phyloP scores from a whole-genome alignment of 2,329 filamentous ascomycete species.

The Penicillium sp. region DNA sequence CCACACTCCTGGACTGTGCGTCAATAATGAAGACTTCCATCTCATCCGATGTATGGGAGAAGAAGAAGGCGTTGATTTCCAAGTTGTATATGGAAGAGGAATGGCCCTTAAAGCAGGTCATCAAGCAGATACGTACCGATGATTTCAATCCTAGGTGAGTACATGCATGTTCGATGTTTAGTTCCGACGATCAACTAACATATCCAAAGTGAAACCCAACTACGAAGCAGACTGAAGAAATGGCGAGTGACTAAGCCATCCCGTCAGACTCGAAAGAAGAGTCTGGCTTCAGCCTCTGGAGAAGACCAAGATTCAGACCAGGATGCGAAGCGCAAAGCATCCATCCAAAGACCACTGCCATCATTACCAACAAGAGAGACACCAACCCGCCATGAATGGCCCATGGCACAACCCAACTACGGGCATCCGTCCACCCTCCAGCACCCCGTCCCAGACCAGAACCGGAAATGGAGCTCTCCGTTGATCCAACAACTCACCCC shows the following conservation, averaged over 20 bases:
- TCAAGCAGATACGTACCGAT: slow-evolving; percentile 43
- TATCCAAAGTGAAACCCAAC: slow-evolving; percentile 42
- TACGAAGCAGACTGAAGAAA: slow-evolving; percentile 46
- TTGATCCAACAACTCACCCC: slow-evolving; percentile 24
- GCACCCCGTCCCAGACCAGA: slow-evolving; percentile 4
- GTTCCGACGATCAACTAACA: background rate
- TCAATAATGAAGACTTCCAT: slow-evolving; percentile 43
- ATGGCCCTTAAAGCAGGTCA: slow-evolving; percentile 47
- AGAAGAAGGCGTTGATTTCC: slow-evolving; percentile 42
- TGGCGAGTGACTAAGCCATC: slow-evolving; percentile 48
- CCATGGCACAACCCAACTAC: slow-evolving; percentile 13
- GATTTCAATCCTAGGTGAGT: slow-evolving; percentile 45
- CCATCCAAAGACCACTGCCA: slow-evolving; percentile 8
- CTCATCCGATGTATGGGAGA: slow-evolving; percentile 45
- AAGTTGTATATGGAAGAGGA: slow-evolving; percentile 45
- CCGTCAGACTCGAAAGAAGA: slow-evolving; percentile 43
- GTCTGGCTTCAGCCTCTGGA: slow-evolving; percentile 18
- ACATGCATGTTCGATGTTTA: background rate
- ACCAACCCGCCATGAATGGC: slow-evolving; percentile 14
- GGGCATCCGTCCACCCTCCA: background rate
- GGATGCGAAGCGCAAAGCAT: slow-evolving; percentile 10
- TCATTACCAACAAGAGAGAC: slow-evolving; percentile 5
- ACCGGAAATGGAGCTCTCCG: slow-evolving; percentile 23
- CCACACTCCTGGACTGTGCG: slow-evolving; percentile 1
- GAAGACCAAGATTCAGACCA: slow-evolving; percentile 24